phyloP scores from a whole-genome alignment of 495 filamentous ascomycete species.

The Polyplosphaeria fusca region DNA sequence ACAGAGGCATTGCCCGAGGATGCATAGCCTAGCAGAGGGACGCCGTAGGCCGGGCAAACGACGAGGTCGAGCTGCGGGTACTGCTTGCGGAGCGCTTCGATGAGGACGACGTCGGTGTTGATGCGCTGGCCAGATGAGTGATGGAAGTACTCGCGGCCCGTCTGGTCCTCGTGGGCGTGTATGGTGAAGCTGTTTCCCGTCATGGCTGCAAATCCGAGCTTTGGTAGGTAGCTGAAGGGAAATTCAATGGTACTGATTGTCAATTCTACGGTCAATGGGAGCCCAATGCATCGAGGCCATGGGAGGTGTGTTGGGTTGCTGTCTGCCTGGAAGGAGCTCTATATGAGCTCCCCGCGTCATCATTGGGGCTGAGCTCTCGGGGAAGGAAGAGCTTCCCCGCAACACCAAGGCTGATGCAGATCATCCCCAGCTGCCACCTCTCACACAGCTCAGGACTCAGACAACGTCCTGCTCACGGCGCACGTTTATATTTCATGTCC shows the following conservation, averaged over 20 bases:
- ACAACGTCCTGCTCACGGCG: too few relatives aligned
- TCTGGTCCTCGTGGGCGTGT: constrained; percentile 29
- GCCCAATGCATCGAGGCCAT: too few relatives aligned
- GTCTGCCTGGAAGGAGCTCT: background rate
- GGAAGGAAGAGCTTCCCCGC: background rate
- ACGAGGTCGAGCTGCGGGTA: constrained; percentile 53
- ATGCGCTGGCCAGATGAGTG: constrained; percentile 49
- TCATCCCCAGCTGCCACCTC: too few relatives aligned
- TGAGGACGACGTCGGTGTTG: constrained; percentile 54
- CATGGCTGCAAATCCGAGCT: too few relatives aligned
- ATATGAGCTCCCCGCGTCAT: constrained; percentile 13
- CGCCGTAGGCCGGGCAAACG: constrained; percentile 36
- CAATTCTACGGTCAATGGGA: too few relatives aligned
- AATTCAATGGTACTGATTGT: too few relatives aligned
- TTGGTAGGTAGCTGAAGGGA: too few relatives aligned
- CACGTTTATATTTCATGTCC: too few relatives aligned
- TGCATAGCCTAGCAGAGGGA: constrained; percentile 53
- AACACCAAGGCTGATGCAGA: too few relatives aligned
- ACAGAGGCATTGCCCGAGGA: constrained; percentile 47
- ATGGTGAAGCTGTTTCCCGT: constrained; percentile 24
- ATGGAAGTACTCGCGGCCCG: constrained; percentile 39
- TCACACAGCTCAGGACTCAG: too few relatives aligned
- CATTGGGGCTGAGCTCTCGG: constrained; percentile 1
- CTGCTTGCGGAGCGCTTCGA: constrained; percentile 46
- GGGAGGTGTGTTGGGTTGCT: too few relatives aligned